Conservation (phyloP, 352 stramenopile genomes). For the Phytophthora cajani region DNA sequence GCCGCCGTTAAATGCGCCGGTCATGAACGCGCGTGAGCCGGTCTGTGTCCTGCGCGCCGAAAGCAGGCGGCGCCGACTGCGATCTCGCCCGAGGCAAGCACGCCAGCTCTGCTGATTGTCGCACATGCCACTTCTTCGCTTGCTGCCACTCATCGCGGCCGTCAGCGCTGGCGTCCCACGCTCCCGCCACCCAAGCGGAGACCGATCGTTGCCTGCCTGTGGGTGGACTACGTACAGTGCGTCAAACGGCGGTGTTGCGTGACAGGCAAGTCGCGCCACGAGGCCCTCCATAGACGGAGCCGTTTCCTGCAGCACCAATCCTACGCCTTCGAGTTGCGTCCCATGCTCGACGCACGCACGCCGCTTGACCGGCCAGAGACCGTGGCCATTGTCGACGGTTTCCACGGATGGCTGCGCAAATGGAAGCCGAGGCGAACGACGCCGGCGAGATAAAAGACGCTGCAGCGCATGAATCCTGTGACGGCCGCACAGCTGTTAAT, state of each 20-base stretch:
- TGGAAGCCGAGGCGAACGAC: conserved; percentile 14
- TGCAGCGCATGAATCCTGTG: conserved; percentile 16
- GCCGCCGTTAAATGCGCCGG: conserved; percentile 10
- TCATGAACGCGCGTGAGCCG: neutral
- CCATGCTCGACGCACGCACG: conserved; percentile 14
- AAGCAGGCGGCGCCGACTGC: conserved; percentile 2
- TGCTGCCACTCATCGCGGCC: neutral
- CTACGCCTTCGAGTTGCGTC: neutral
- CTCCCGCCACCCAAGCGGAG: conserved; percentile 12
- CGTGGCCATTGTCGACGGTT: conserved; percentile 21
- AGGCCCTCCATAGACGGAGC: neutral
- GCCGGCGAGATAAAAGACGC: conserved; percentile 14
- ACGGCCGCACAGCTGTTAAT: conserved; percentile 16
- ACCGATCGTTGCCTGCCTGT: neutral
- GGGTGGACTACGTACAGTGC: conserved; percentile 10
- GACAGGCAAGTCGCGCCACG: conserved; percentile 27
- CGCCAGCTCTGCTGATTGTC: conserved; percentile 15
- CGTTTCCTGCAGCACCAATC: conserved; percentile 17
- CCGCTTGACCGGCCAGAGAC: conserved; percentile 11
- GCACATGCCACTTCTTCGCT: conserved; percentile 12
- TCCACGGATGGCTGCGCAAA: neutral
- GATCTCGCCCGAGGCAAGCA: conserved; percentile 15
- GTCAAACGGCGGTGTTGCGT: conserved; percentile 22
- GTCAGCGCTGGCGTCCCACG: conserved; percentile 21
- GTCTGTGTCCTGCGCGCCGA: conserved; percentile 4